phyloP scores from a whole-genome alignment of 345 rosid genomes.

The Clausena lansium region DNA sequence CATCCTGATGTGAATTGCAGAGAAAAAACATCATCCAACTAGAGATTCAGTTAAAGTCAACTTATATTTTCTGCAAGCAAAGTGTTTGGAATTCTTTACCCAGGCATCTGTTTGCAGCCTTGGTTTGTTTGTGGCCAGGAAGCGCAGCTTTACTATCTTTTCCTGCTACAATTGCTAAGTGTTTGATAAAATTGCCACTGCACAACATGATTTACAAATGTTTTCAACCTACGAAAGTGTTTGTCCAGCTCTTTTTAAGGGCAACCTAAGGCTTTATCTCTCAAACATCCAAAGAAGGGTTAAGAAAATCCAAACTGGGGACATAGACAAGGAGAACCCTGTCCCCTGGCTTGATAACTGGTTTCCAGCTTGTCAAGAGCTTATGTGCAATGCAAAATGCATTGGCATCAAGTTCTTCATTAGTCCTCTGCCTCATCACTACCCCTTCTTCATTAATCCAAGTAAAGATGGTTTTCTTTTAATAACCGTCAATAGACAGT shows the following conservation, averaged over 20 bases:
- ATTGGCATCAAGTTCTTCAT: conserved; percentile 41
- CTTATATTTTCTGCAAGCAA: conserved; percentile 7
- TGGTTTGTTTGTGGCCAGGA: conserved; percentile 57
- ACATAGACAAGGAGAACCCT: conserved; percentile 59
- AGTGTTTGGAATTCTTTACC: conserved; percentile 38
- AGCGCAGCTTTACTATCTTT: conserved; percentile 35
- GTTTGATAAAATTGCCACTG: no score
- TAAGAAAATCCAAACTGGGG: no score
- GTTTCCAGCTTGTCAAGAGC: conserved; percentile 44
- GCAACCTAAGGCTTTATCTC: no score
- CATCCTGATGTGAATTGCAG: conserved; percentile 71
- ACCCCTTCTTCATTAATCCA: conserved; percentile 60
- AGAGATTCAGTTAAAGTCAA: conserved; percentile 26
- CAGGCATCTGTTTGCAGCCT: conserved; percentile 70
- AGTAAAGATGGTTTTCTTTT: conserved; percentile 40
- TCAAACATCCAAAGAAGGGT: no score
- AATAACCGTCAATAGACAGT: conserved; percentile 49
- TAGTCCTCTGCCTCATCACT: conserved; percentile 41
- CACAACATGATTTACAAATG: no score
- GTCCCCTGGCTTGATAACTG: conserved; percentile 52
- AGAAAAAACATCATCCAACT: conserved; percentile 47
- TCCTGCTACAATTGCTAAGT: no score
- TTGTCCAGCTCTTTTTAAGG: no score
- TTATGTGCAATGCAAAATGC: conserved; percentile 51
- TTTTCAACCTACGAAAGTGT: no score